Evolutionary conservation across 768 basidiomycete genomes (phyloP).

Genomic region (Cystobasidium tubakii): DNA sequence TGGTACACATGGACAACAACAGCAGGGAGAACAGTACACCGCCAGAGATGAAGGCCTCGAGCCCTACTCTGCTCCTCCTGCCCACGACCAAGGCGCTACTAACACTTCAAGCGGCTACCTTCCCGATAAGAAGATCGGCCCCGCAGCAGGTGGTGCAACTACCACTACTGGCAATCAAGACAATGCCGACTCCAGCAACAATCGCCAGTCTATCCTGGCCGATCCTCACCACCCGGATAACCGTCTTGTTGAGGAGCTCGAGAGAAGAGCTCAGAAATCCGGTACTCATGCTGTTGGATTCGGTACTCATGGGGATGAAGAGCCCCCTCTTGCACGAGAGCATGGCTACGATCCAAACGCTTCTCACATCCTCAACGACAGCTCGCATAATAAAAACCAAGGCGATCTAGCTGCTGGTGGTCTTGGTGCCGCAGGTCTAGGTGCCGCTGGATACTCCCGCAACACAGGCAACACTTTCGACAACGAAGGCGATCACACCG

Average conservation of each 20-base stretch:
- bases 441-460: neutral
- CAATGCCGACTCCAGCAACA: conserved; percentile 6
- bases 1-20: neutral
- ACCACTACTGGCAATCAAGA: neutral
- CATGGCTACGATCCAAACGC: neutral
- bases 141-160: neutral
- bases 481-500: conserved; percentile 8
- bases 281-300: conserved; percentile 9
- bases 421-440: neutral
- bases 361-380: neutral
- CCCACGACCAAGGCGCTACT: neutral
- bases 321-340: neutral
- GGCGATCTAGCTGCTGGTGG: neutral
- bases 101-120: neutral
- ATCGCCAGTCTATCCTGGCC: neutral
- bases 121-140: conserved; percentile 17
- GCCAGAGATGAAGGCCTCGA: conserved; percentile 11
- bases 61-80: conserved; percentile 4
- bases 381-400: neutral
- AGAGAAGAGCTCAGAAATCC: neutral
- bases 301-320: conserved; percentile 1
- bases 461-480: neutral
- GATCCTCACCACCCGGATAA: neutral
- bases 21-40: conserved; percentile 15
- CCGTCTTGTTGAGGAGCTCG: neutral